Percentiles rank a stretch among this genome's conserved stretches.
Conservation (phyloP, 1,284 basidiomycete genomes). For the Heliocybe sulcata region DNA sequence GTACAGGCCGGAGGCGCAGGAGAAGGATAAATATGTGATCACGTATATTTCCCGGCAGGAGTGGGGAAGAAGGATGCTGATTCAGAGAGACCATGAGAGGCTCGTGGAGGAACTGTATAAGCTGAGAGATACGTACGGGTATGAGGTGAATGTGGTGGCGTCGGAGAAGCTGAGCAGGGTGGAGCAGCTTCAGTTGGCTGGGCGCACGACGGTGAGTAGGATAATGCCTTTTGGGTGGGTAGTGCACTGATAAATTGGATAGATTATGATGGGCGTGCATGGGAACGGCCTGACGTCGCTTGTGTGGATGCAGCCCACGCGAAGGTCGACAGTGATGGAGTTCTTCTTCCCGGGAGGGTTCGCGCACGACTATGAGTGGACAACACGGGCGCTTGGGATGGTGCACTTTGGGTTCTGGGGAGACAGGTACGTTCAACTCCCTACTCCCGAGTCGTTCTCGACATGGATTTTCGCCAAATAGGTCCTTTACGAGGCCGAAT, state of each 20-base stretch:
- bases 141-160: constrained; percentile 79
- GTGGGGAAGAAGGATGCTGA: constrained; percentile 76
- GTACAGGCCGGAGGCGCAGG: constrained; percentile 26
- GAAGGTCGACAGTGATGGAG: constrained; percentile 76
- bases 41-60: constrained; percentile 83
- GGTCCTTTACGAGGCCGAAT: constrained; percentile 41
- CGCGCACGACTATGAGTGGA: constrained; percentile 82
- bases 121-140: constrained; percentile 65
- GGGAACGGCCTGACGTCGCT: constrained; percentile 81
- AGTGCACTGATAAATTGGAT: not conserved
- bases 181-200: constrained; percentile 74
- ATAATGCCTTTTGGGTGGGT: not conserved
- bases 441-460: not conserved
- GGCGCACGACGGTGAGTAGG: constrained; percentile 67
- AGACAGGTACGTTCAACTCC: constrained; percentile 29
- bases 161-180: constrained; percentile 74
- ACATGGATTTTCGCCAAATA: constrained; percentile 9
- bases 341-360: constrained; percentile 85
- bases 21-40: constrained; percentile 52
- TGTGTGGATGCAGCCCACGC: constrained; percentile 79
- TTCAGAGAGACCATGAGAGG: constrained; percentile 55
- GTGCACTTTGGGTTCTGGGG: constrained; percentile 84
- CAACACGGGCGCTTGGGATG: constrained; percentile 75
- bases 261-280: constrained; percentile 87
- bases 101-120: constrained; percentile 58